Conservation (phyloP, 2,329 filamentous ascomycete genomes). For the Dactylellina leptospora region DNA sequence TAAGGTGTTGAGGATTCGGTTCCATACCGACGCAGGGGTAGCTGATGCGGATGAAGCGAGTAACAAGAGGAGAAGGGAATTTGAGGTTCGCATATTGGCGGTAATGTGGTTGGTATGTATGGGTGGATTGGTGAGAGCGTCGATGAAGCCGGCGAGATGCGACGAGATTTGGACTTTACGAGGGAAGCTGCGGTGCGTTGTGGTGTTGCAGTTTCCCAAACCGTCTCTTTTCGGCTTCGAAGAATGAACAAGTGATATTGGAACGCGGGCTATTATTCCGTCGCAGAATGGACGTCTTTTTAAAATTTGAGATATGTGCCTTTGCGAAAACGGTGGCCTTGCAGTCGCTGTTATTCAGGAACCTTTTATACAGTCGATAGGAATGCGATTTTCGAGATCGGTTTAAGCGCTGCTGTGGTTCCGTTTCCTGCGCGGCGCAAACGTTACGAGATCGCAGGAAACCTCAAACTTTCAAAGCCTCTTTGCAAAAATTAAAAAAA, state of each 20-base stretch:
- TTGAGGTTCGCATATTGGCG: slow-evolving; percentile 27
- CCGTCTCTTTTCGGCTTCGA: neutral
- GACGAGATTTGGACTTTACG: neutral
- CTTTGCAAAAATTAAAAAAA: neutral
- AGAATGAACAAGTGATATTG: no score
- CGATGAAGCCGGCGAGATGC: neutral
- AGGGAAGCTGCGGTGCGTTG: slow-evolving; percentile 25
- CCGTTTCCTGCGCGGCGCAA: no score
- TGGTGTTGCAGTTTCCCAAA: slow-evolving; percentile 42
- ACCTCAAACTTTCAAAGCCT: neutral
- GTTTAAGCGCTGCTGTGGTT: no score
- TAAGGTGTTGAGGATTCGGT: slow-evolving; percentile 27
- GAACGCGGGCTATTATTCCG: slow-evolving; percentile 23
- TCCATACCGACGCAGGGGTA: slow-evolving; percentile 37
- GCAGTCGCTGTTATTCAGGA: neutral
- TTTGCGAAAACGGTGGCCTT: neutral
- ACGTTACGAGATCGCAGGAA: no score
- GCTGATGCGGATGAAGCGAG: slow-evolving; percentile 11
- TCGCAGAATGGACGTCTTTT: slow-evolving; percentile 11
- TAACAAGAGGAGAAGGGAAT: slow-evolving; percentile 19
- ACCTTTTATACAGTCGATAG: no score
- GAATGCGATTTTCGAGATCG: no score
- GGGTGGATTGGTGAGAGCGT: neutral
- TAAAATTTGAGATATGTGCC: neutral
- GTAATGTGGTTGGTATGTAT: neutral